Evolutionary conservation across 2,329 filamentous ascomycete genomes (phyloP).

Genomic region (Diaporthe helianthi): DNA sequence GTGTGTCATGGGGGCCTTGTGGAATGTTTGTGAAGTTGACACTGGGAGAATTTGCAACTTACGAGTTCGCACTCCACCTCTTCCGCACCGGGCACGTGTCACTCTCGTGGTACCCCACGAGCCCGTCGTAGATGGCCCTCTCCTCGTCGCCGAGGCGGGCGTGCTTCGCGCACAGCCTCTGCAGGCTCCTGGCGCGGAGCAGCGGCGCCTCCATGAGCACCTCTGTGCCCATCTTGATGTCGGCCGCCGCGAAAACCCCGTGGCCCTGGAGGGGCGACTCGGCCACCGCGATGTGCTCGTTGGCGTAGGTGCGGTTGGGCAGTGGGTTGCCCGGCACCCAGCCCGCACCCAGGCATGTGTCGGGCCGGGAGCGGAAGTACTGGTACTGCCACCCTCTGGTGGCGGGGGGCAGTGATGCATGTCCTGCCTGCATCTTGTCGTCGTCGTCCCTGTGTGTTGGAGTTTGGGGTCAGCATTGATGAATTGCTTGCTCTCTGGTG

Average conservation of each 20-base stretch:
- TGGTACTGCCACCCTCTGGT: not conserved
- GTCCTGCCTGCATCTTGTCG: not conserved
- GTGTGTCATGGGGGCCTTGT: too few species aligned
- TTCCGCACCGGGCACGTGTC: slow-evolving; percentile 44
- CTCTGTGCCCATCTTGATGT: slow-evolving; percentile 47
- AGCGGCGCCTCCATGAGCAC: slow-evolving; percentile 56
- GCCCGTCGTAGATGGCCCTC: slow-evolving; percentile 45
- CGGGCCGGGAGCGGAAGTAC: not conserved
- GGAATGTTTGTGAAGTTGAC: not conserved
- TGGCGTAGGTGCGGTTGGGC: slow-evolving; percentile 42
- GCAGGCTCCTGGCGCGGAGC: slow-evolving; percentile 42
- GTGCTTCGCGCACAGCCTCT: slow-evolving; percentile 46
- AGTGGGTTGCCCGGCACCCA: not conserved
- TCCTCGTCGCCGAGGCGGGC: slow-evolving; percentile 42
- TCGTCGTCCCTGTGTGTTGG: not conserved
- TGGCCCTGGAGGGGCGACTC: slow-evolving; percentile 52
- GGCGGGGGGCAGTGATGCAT: not conserved
- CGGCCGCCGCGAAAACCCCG: slow-evolving; percentile 53
- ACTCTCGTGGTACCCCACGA: slow-evolving; percentile 45
- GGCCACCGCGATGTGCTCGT: slow-evolving; percentile 50
- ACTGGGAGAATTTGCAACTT: too few species aligned
- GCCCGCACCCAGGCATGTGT: slow-evolving; percentile 18
- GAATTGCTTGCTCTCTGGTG: too few species aligned
- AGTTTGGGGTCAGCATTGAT: not conserved
- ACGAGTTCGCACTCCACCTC: slow-evolving; percentile 57